These are phyloP conservation scores for Chlorella sorokiniana DNA, from an alignment of 139 green algal species.

Conservation along the genomic window DNA sequence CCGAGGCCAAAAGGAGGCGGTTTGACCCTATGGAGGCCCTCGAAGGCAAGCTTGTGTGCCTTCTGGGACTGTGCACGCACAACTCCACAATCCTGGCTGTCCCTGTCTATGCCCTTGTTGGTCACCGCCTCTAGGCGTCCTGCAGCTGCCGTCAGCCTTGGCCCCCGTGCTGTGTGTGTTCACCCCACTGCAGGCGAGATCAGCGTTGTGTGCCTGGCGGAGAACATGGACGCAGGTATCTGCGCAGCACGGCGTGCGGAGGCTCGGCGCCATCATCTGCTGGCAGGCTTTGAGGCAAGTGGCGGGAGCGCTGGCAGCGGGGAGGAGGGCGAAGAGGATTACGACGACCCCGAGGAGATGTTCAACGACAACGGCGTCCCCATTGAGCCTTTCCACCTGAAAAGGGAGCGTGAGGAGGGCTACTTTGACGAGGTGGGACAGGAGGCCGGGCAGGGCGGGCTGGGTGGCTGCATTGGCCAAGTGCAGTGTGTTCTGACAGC, in stretches of 20 bases:
- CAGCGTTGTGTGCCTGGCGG: constrained; percentile 14
- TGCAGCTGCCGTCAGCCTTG: too few species aligned
- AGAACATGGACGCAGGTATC: neutral
- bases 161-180: neutral
- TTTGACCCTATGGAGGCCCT: constrained; percentile 28
- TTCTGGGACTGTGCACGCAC: too few species aligned
- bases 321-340: constrained; percentile 86
- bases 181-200: constrained; percentile 15
- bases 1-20: neutral
- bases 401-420: constrained; percentile 72
- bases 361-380: constrained; percentile 62
- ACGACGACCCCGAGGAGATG: constrained; percentile 96
- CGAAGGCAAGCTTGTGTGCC: constrained; percentile 12
- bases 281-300: constrained; percentile 1
- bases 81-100: too few species aligned
- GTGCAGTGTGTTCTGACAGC: too few species aligned
- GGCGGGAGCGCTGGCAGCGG: constrained; percentile 49
- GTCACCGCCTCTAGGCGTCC: too few species aligned
- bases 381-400: constrained; percentile 88
- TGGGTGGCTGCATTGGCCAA: neutral
- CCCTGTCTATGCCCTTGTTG: too few species aligned
- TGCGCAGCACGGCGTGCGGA: constrained; percentile 10
- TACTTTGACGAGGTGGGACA: constrained; percentile 53
- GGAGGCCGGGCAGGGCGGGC: neutral
- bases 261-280: constrained; percentile 8